Percentiles rank a stretch among this genome's conserved stretches.
phyloP scores from a whole-genome alignment of 2,329 filamentous ascomycete species.

The Neopestalotiopsis sp. region DNA sequence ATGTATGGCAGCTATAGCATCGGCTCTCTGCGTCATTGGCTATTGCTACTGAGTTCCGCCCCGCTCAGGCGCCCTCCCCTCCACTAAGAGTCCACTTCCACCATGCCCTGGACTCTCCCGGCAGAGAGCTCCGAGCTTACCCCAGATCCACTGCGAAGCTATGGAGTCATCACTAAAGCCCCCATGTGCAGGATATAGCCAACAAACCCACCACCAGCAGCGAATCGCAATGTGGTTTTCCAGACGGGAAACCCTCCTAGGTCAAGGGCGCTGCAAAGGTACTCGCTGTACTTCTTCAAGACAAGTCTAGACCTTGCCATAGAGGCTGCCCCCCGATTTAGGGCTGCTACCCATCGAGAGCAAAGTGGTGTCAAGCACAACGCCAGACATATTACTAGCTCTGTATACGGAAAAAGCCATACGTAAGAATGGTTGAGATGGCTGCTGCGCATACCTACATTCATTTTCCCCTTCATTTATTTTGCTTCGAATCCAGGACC shows the following conservation, averaged over 20 bases:
- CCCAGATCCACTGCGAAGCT: background rate
- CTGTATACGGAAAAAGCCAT: background rate
- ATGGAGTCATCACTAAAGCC: background rate
- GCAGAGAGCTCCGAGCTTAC: conserved; percentile 6
- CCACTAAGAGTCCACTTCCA: background rate
- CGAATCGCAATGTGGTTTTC: background rate
- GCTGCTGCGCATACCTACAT: no score
- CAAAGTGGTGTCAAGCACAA: background rate
- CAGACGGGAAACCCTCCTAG: background rate
- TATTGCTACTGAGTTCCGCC: background rate
- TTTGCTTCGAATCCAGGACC: no score
- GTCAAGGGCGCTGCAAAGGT: background rate
- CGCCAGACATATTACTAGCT: background rate
- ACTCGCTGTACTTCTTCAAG: no score
- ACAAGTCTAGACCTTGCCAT: background rate
- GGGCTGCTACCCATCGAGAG: background rate
- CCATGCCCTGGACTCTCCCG: background rate
- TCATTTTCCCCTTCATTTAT: no score
- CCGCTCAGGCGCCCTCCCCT: background rate
- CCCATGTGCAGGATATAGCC: background rate
- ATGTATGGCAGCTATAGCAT: background rate
- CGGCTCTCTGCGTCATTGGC: background rate
- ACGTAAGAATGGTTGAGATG: no score
- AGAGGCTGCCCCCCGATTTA: background rate
- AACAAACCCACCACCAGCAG: background rate